phyloP scores from a whole-genome alignment of 2,329 filamentous ascomycete genomes.

The Fusarium anguioides region DNA sequence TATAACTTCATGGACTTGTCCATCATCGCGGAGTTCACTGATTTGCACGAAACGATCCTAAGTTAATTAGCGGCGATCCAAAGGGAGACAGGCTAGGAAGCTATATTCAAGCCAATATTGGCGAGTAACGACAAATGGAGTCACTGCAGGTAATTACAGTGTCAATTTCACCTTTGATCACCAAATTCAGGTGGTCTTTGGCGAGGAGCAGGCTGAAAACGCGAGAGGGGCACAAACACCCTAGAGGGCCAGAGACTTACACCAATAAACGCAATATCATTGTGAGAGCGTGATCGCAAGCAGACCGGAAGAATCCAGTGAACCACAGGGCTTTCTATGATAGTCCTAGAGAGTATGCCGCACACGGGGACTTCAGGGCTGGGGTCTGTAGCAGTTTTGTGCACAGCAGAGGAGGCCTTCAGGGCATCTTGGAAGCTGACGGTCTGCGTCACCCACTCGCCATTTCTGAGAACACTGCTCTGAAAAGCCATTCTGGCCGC shows the following conservation, averaged over 20 bases:
- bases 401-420: conserved; percentile 50
- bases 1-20: conserved; percentile 79
- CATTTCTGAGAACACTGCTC: conserved; percentile 64
- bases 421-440: conserved; percentile 58
- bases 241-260: conserved; percentile 59
- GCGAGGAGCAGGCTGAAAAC: neutral
- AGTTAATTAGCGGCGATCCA: conserved; percentile 19
- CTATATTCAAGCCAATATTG: conserved; percentile 10
- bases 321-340: conserved; percentile 79
- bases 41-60: conserved; percentile 84
- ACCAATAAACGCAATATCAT: conserved; percentile 89
- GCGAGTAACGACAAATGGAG: neutral
- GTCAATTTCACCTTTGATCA: neutral
- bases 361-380: conserved; percentile 61
- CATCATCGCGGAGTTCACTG: conserved; percentile 76
- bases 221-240: neutral
- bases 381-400: conserved; percentile 47
- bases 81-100: neutral
- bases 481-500: conserved; percentile 59
- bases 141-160: neutral
- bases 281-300: conserved; percentile 74
- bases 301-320: conserved; percentile 84
- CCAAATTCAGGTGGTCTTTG: neutral
- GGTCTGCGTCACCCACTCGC: conserved; percentile 67
- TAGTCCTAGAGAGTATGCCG: conserved; percentile 81